These are phyloP conservation scores for Chalciporus piperatus DNA, from an alignment of 768 basidiomycete genomes.

Conservation along the genomic window DNA sequence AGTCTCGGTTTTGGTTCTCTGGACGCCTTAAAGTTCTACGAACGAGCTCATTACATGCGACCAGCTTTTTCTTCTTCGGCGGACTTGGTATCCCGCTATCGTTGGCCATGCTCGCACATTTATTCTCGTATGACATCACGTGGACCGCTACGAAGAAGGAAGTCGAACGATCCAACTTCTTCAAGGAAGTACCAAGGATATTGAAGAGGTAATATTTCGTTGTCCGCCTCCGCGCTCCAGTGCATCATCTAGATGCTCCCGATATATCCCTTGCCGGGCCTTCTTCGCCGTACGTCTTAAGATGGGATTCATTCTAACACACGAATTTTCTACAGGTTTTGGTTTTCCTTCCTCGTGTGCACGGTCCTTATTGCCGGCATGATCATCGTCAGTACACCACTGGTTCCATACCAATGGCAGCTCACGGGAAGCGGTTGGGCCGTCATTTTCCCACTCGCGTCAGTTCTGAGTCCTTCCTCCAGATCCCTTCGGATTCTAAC, in stretches of 20 bases:
- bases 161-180: conserved; percentile 87
- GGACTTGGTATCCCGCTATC: conserved; percentile 55
- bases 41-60: conserved; percentile 3
- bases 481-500: not conserved
- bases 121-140: conserved; percentile 56
- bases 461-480: conserved; percentile 29
- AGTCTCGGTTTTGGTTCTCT: conserved; percentile 9
- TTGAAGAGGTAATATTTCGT: conserved; percentile 40
- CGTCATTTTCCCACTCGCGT: conserved; percentile 75
- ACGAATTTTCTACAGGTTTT: conserved; percentile 23
- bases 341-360: conserved; percentile 46
- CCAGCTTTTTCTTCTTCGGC: conserved; percentile 50
- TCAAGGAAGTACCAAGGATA: conserved; percentile 84
- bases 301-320: conserved; percentile 15
- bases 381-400: conserved; percentile 49
- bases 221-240: not conserved
- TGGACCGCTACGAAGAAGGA: conserved; percentile 74
- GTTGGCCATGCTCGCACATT: conserved; percentile 50
- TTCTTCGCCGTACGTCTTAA: not conserved
- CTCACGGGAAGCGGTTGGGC: conserved; percentile 63
- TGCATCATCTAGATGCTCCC: not conserved
- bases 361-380: conserved; percentile 54
- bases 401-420: conserved; percentile 67
- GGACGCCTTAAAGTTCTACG: not conserved
- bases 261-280: not conserved